Conservation (phyloP, 1,139 yeast genomes). For the Nematodospora anomalae region DNA sequence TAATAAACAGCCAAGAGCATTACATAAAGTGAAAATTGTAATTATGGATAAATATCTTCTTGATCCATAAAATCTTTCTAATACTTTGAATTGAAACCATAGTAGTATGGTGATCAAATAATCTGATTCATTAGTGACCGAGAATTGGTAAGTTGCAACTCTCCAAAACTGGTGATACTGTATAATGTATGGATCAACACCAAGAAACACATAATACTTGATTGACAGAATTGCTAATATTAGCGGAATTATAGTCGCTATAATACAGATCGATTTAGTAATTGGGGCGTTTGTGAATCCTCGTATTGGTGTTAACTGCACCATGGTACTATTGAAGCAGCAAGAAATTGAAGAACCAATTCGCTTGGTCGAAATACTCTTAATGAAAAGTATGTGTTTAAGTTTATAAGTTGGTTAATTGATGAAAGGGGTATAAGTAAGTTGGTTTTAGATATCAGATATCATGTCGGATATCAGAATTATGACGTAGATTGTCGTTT, state of each 20-base stretch:
- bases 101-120: conserved; percentile 52
- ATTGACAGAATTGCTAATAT: conserved; percentile 53
- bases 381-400: too few species aligned
- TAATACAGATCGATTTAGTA: conserved; percentile 44
- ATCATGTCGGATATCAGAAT: too few species aligned
- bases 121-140: conserved; percentile 67
- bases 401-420: too few species aligned
- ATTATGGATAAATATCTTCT: conserved; percentile 50
- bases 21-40: conserved; percentile 34
- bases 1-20: conserved; percentile 32
- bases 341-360: too few species aligned
- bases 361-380: too few species aligned
- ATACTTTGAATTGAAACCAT: conserved; percentile 57
- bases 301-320: conserved; percentile 42
- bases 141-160: conserved; percentile 51
- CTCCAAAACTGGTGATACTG: conserved; percentile 73
- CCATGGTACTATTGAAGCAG: conserved; percentile 20
- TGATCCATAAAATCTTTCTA: conserved; percentile 68
- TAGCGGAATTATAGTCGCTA: conserved; percentile 48
- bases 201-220: conserved; percentile 54
- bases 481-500: too few species aligned
- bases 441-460: too few species aligned
- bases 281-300: conserved; percentile 67
- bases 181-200: conserved; percentile 56
- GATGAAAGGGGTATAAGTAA: too few species aligned